Percentiles rank a stretch among this genome's conserved stretches.
phyloP scores from a whole-genome alignment of 805 yeast genomes.

The Barnettozyma populi region DNA sequence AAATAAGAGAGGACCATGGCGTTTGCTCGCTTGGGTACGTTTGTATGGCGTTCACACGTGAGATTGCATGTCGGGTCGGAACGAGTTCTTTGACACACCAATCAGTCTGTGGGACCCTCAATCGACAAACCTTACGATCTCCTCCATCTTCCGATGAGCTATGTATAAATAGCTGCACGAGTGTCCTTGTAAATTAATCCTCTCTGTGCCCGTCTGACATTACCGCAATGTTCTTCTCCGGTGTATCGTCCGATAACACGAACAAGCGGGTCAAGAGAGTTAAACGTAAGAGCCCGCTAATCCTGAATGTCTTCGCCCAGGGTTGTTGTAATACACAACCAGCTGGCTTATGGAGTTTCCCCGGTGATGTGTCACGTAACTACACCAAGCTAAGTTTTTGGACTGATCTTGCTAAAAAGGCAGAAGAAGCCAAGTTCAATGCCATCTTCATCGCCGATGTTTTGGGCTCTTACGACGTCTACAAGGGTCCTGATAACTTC shows the following conservation, averaged over 20 bases:
- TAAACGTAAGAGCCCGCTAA: slow-evolving; percentile 21
- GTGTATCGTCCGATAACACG: neutral
- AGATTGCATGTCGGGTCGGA: neutral
- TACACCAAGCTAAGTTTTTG: slow-evolving; percentile 31
- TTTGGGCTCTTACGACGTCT: slow-evolving; percentile 37
- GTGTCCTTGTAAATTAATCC: neutral
- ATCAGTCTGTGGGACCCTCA: neutral
- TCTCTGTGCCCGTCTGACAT: neutral
- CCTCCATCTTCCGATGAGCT: neutral
- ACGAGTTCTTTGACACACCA: neutral
- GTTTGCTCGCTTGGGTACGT: neutral
- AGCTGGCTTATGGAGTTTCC: slow-evolving; percentile 34
- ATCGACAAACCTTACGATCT: neutral
- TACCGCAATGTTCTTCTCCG: neutral
- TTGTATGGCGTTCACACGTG: neutral
- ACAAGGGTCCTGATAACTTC: slow-evolving; percentile 25
- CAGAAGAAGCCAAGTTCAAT: slow-evolving; percentile 34
- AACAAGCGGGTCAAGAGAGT: neutral
- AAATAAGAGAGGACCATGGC: neutral
- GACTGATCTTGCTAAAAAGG: slow-evolving; percentile 31
- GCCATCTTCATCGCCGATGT: slow-evolving; percentile 37
- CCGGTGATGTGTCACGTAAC: slow-evolving; percentile 28
- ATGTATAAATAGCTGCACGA: neutral
- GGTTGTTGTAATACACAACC: slow-evolving; percentile 27
- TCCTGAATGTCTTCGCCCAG: slow-evolving; percentile 35